Base-by-base conservation (phyloP, 1,139 yeast species). In the Scheffersomyces lignicola region DNA sequence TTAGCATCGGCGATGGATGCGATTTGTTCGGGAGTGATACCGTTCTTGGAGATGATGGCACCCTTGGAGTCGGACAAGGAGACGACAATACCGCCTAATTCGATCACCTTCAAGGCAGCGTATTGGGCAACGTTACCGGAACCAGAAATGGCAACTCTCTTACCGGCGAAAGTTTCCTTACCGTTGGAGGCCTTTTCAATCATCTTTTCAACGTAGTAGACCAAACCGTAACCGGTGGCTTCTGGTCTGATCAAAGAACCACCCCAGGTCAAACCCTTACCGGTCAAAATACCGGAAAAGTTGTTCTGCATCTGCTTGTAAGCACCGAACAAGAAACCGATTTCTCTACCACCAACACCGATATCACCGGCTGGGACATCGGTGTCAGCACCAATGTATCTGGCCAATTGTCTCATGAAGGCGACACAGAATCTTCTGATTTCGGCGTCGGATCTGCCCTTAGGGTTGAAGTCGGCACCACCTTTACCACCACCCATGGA, bases 401-500 rank as follows among this genome's bases (percentile, higher is more conserved):
- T 83, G 51, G 92, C 82, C 56, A 92, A 80, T 71, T 89, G 96
- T 66, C 89, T 78, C 96, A 90, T 92, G 77, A 92, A 92, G 31
- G 96, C 78, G 57, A 78, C 80, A 76, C 97, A 90, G 80, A 92
- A 92, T 69, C 96, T 83, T 77, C 98, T 84, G 69, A 92, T 90
- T 74, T 92, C 98, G 53, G 73, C 65, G 66, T 90, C 95, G 40
- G 95, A 76, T 70, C 83, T 84, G 57, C 92, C 95, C 79, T 90
- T 90, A 56, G 97, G 96, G 72, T 90, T 88, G 69, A 92, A 92
- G 72, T 92, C 97, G 46, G 96, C 77, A 66, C 98, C 98, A 80
- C 98, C 98, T 69, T 92, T 92, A 73, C 96, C 98, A 76, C 98
- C 98, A 64, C 98, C 98, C 86, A 92, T 89, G 78, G 83, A 80